phyloP scores from a whole-genome alignment of 2,329 filamentous ascomycete species.

The Neonectria punicea region DNA sequence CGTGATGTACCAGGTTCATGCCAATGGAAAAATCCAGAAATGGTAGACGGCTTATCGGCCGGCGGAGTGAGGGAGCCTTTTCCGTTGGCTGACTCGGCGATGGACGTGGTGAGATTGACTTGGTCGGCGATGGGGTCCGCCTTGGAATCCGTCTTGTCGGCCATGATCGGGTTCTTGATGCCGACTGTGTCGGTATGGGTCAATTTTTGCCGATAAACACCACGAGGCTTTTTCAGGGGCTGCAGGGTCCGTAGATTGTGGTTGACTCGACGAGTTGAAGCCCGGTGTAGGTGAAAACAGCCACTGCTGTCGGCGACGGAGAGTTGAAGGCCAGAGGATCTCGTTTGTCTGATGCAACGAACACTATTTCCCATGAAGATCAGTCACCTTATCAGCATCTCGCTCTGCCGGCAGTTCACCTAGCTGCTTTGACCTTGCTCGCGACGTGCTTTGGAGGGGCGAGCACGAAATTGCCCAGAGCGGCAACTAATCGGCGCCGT shows the following conservation, averaged over 20 bases:
- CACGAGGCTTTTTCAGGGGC: neutral
- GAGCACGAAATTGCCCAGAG: neutral
- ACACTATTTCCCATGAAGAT: neutral
- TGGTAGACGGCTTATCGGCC: neutral
- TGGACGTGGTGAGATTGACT: neutral
- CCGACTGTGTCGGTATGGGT: neutral
- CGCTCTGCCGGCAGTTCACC: neutral
- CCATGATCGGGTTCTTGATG: neutral
- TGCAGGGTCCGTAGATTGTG: neutral
- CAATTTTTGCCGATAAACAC: neutral
- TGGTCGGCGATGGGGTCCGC: no score
- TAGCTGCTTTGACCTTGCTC: neutral
- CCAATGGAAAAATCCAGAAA: slow-evolving; percentile 51
- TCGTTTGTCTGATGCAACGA: neutral
- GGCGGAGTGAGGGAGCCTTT: neutral
- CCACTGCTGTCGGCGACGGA: neutral
- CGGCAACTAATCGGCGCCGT: neutral
- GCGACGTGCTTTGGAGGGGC: slow-evolving; percentile 2
- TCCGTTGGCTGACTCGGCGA: neutral
- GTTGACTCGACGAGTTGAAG: neutral
- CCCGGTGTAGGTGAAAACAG: neutral
- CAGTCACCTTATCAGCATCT: neutral
- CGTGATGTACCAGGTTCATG: slow-evolving; percentile 53
- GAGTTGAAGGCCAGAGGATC: neutral
- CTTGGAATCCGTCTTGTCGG: neutral